These are phyloP conservation scores for Pleurotus ostreatus DNA, from an alignment of 768 basidiomycete species.

Conservation along the genomic window DNA sequence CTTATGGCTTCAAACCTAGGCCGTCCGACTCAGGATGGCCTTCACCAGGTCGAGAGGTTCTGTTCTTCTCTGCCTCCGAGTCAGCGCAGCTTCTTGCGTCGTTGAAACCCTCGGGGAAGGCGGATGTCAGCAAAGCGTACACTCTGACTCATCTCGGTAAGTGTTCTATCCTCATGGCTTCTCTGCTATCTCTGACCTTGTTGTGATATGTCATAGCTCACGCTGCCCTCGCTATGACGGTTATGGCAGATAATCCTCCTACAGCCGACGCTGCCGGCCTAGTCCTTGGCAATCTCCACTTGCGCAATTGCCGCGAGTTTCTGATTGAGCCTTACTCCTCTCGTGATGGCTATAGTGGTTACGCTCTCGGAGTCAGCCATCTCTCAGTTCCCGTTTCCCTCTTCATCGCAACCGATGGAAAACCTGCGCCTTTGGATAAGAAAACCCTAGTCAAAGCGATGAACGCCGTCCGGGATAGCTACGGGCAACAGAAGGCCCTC, in stretches of 20 bases:
- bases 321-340: conserved; percentile 14
- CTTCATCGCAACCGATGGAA: conserved; percentile 13
- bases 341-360: conserved; percentile 15
- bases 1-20: conserved; percentile 11
- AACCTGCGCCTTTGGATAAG: not conserved
- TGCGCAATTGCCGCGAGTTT: conserved; percentile 17
- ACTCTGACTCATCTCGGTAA: conserved; percentile 15
- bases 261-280: not conserved
- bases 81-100: conserved; percentile 8
- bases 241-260: conserved; percentile 17
- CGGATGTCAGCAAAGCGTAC: not conserved
- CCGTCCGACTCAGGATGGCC: conserved; percentile 6
- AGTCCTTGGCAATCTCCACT: conserved; percentile 14
- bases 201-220: conserved; percentile 12
- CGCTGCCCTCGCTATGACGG: conserved; percentile 16
- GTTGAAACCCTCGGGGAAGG: conserved; percentile 2
- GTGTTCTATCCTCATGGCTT: not conserved
- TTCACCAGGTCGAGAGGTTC: not conserved
- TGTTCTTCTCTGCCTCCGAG: conserved; percentile 12
- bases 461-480: conserved; percentile 8
- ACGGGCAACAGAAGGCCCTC: conserved; percentile 11
- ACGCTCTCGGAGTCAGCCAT: conserved; percentile 15
- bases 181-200: no score
- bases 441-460: conserved; percentile 10
- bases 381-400: conserved; percentile 15